phyloP scores from a whole-genome alignment of 2,329 filamentous ascomycete genomes.

The Leptographium procerum region DNA sequence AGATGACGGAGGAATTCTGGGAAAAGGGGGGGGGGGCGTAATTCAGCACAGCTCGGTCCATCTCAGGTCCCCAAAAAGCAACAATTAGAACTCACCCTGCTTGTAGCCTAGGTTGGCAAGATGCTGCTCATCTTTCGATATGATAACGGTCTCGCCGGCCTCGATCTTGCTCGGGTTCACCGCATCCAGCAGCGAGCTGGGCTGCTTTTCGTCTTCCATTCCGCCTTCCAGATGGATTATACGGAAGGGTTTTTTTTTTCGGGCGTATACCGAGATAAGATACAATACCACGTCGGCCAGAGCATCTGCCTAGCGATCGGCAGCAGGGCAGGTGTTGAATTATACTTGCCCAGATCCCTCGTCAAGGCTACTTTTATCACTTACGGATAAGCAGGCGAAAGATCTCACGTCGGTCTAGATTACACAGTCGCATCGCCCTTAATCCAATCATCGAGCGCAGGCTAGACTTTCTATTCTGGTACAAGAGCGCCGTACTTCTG shows the following conservation, averaged over 20 bases:
- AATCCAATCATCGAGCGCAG: not conserved
- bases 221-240: not conserved
- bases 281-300: too few relatives aligned
- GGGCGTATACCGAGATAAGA: too few relatives aligned
- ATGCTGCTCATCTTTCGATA: conserved; percentile 19
- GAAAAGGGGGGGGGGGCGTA: too few relatives aligned
- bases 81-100: conserved; percentile 14
- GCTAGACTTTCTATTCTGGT: not conserved
- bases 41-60: too few relatives aligned
- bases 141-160: conserved; percentile 8
- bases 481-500: not conserved
- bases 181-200: not conserved
- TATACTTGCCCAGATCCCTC: not conserved
- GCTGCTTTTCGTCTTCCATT: not conserved
- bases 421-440: not conserved
- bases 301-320: too few relatives aligned
- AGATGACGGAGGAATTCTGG: conserved; percentile 22
- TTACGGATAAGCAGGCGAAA: too few relatives aligned
- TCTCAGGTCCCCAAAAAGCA: too few relatives aligned
- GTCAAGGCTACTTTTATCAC: not conserved
- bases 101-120: conserved; percentile 22
- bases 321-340: too few relatives aligned
- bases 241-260: too few relatives aligned
- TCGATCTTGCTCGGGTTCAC: not conserved
- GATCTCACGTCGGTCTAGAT: not conserved